phyloP scores from a whole-genome alignment of 2,329 filamentous ascomycete species.

The Beauveria sp. region DNA sequence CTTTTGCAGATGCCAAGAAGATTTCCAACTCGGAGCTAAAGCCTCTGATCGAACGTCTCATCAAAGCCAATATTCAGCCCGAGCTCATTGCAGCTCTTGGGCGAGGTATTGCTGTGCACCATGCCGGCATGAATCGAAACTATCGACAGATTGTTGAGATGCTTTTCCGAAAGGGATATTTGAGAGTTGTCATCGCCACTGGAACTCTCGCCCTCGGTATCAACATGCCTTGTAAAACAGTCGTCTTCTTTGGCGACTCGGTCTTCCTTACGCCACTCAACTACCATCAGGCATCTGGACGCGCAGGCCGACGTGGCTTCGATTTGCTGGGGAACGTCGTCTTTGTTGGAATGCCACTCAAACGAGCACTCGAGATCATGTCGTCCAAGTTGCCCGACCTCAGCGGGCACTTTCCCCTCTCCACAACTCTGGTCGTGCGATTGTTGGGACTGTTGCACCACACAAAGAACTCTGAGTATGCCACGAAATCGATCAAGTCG shows the following conservation, averaged over 20 bases:
- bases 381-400: constrained; percentile 67
- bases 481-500: constrained; percentile 54
- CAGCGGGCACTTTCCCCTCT: constrained; percentile 71
- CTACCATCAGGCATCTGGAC: constrained; percentile 68
- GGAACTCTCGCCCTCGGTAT: constrained; percentile 71
- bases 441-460: constrained; percentile 59
- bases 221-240: constrained; percentile 79
- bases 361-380: constrained; percentile 60
- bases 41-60: constrained; percentile 42
- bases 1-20: constrained; percentile 57
- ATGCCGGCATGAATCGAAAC: constrained; percentile 70
- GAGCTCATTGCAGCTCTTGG: constrained; percentile 53
- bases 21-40: constrained; percentile 51
- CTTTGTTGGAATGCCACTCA: constrained; percentile 56
- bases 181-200: constrained; percentile 66
- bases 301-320: constrained; percentile 73
- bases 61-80: constrained; percentile 39
- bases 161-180: constrained; percentile 63
- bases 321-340: constrained; percentile 76
- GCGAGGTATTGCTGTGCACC: constrained; percentile 68
- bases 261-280: constrained; percentile 67
- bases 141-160: constrained; percentile 71
- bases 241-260: constrained; percentile 68
- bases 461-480: constrained; percentile 56
- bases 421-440: constrained; percentile 62